These are phyloP conservation scores for Paramecium bursaria DNA, from an alignment of 73 alveolate species.

Conservation along the genomic window DNA sequence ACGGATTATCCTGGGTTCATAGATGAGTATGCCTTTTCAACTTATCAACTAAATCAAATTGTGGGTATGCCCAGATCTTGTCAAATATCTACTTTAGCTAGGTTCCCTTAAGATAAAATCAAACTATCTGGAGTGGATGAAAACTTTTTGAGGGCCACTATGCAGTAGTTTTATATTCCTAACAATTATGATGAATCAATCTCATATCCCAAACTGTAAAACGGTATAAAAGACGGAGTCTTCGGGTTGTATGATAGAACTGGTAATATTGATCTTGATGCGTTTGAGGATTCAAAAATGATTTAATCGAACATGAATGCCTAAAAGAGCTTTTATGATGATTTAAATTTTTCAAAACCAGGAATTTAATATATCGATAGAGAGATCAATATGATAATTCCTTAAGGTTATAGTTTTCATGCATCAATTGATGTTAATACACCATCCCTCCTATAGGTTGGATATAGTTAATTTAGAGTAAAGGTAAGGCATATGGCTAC, in stretches of 20 bases:
- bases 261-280: slow-evolving; percentile 44
- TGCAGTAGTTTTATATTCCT: slow-evolving; percentile 71
- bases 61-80: background rate
- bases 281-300: background rate
- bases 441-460: slow-evolving; percentile 48
- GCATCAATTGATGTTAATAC: slow-evolving; percentile 78
- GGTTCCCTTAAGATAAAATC: slow-evolving; percentile 58
- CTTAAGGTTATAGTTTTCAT: slow-evolving; percentile 78
- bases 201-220: slow-evolving; percentile 64
- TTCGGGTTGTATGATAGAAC: slow-evolving; percentile 56
- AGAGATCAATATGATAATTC: slow-evolving; percentile 78
- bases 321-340: background rate
- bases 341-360: slow-evolving; percentile 11
- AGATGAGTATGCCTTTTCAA: slow-evolving; percentile 59
- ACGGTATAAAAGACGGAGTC: slow-evolving; percentile 59
- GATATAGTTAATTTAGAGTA: background rate
- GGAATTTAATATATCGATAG: slow-evolving; percentile 16
- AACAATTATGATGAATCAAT: slow-evolving; percentile 75
- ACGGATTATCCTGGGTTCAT: slow-evolving; percentile 41
- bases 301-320: background rate
- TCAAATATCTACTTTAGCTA: slow-evolving; percentile 57
- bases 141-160: slow-evolving; percentile 70
- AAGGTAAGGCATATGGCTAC: slow-evolving; percentile 62
- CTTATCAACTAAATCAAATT: slow-evolving; percentile 20
- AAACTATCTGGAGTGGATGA: slow-evolving; percentile 61